Evolutionary conservation across 1,284 basidiomycete species (phyloP), one percentile per base, ranked within the genome.

Genomic region (Ganoderma sinense): DNA sequence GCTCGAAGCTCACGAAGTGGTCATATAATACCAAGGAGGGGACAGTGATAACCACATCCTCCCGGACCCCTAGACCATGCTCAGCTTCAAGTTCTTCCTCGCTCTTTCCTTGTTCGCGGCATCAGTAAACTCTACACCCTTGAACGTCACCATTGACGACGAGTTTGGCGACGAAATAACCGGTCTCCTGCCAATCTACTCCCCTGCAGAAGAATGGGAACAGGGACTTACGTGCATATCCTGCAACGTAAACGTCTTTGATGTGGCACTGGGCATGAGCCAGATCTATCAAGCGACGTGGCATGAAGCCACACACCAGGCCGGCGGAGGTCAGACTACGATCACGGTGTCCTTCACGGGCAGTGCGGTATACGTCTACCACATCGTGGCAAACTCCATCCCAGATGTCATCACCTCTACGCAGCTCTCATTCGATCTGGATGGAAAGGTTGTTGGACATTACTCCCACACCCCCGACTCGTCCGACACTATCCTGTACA

Each of bases 111-210:
- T 59, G n/a, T 39, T 2, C 16, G 6, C 36, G 18, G 33, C 18
- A n/a, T 39, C 36, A 23, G 65, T 36, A 8, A n/a, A 20, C n/a
- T 39, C 67, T 7, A 11, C 18, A 16, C 48, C 29, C n/a, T 60
- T 65, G 4, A 73, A 73, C 41, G 43, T 56, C 36, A 73, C 72
- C 20, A 67, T 73, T 51, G 72, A 73, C 43, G 72, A 73, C 66
- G 41, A 65, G 33, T 53, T 59, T 16, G 69, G 69, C 18, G 70
- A 73, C 43, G 43, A 51, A 20, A 31, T 40, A 3, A 67, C 60
- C 1, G 70, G 72, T 18, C 10, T 40, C 13, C 2, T 39, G 23
- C 72, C 68, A 4, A 7, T 18, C 18, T 73, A 67, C 56, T 58
- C 51, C 20, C 72, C 72, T 20, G 11, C 4, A 40, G 14, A 23